These are phyloP conservation scores for Fusarium pseudograminearum DNA, from an alignment of 2,329 filamentous ascomycete genomes.

Conservation along the genomic window DNA sequence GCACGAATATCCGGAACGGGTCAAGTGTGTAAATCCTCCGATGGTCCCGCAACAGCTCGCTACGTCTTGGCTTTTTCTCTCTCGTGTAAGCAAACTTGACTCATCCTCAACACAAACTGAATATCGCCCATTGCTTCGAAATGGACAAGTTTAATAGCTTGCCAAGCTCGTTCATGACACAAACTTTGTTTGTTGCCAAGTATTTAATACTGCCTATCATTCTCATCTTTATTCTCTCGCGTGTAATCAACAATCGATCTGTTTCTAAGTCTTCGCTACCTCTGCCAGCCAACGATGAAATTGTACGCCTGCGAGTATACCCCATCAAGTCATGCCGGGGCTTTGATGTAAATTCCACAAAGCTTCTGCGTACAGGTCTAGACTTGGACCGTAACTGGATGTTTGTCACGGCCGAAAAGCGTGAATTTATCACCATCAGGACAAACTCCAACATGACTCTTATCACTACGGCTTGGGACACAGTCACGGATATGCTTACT, in stretches of 20 bases:
- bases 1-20: background rate
- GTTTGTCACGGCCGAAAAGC: constrained; percentile 66
- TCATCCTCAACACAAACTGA: constrained; percentile 2
- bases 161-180: constrained; percentile 2
- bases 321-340: constrained; percentile 76
- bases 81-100: background rate
- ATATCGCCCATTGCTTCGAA: background rate
- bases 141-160: constrained; percentile 9
- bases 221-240: constrained; percentile 20
- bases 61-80: constrained; percentile 3
- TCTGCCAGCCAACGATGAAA: constrained; percentile 40
- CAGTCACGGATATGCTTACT: constrained; percentile 56
- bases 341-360: constrained; percentile 64
- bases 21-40: background rate
- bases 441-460: constrained; percentile 71
- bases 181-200: background rate
- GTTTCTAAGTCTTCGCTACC: constrained; percentile 7
- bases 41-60: constrained; percentile 1
- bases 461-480: constrained; percentile 57
- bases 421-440: constrained; percentile 72
- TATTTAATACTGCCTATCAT: constrained; percentile 16
- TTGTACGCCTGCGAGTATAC: constrained; percentile 64
- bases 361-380: constrained; percentile 66
- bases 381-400: constrained; percentile 75
- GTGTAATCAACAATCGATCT: background rate